phyloP scores from a whole-genome alignment of 2,329 filamentous ascomycete genomes.

The Verticillium alfalfae region DNA sequence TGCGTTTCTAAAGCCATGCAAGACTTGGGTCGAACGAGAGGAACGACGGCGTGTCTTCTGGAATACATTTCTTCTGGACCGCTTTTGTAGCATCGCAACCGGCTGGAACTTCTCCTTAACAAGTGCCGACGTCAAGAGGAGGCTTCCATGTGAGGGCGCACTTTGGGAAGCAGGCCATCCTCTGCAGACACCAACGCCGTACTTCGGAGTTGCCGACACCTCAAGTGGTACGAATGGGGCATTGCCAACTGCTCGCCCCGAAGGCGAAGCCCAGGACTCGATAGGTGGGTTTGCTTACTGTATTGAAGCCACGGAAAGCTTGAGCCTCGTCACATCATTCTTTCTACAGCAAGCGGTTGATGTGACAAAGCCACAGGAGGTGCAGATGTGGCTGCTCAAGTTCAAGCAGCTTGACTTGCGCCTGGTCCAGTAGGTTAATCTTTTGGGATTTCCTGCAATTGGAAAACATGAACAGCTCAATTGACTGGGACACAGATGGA shows the following conservation, averaged over 20 bases:
- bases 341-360: conserved; percentile 35
- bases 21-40: conserved; percentile 29
- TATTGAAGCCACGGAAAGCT: conserved; percentile 38
- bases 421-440: conserved; percentile 27
- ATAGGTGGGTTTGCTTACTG: conserved; percentile 35
- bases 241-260: conserved; percentile 12
- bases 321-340: conserved; percentile 33
- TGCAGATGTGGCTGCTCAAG: conserved; percentile 34
- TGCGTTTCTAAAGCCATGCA: conserved; percentile 22
- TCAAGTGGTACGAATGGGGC: conserved; percentile 11
- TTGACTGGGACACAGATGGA: conserved; percentile 27
- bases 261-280: conserved; percentile 17
- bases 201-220: conserved; percentile 31
- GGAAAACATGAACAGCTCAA: neutral
- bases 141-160: conserved; percentile 31
- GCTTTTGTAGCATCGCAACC: conserved; percentile 32
- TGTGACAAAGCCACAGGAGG: conserved; percentile 24
- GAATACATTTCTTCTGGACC: conserved; percentile 32
- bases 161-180: conserved; percentile 29
- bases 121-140: conserved; percentile 26
- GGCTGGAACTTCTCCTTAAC: conserved; percentile 31
- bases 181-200: conserved; percentile 28
- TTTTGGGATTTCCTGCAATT: neutral
- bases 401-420: conserved; percentile 38
- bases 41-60: conserved; percentile 33